These are phyloP conservation scores for Tylopilus sp. DNA, from an alignment of 1,284 basidiomycete species.

Conservation along the genomic window DNA sequence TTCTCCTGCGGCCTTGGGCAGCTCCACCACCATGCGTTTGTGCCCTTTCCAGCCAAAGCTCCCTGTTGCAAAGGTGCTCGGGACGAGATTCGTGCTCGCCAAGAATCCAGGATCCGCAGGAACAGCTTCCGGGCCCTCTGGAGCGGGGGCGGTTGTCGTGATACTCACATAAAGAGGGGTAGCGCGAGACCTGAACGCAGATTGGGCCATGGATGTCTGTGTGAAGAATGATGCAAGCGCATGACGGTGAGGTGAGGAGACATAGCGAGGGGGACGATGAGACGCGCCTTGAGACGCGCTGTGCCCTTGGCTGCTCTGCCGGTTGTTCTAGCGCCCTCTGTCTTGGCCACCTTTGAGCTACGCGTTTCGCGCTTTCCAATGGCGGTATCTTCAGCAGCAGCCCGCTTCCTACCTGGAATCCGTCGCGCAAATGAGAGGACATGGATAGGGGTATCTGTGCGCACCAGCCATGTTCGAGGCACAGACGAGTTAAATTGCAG, in stretches of 20 bases:
- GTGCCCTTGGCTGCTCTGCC: conserved; percentile 39
- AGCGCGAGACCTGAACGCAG: conserved; percentile 60
- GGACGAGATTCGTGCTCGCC: conserved; percentile 52
- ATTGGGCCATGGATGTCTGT: conserved; percentile 45
- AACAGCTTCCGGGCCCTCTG: conserved; percentile 39
- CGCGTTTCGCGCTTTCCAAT: conserved; percentile 40
- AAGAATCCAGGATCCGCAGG: conserved; percentile 58
- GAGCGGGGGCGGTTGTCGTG: conserved; percentile 60
- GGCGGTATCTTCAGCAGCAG: conserved; percentile 40
- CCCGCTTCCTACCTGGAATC: conserved; percentile 44
- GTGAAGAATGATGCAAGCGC: background rate
- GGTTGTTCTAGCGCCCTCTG: conserved; percentile 30
- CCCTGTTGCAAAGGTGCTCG: conserved; percentile 63
- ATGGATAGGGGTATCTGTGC: conserved; percentile 21
- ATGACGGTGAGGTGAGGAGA: background rate
- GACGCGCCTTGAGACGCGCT: conserved; percentile 35
- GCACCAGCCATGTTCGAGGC: conserved; percentile 32
- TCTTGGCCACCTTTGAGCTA: conserved; percentile 49
- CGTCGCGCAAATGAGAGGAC: background rate
- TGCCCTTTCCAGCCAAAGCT: conserved; percentile 80
- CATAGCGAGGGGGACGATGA: background rate
- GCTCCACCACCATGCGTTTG: conserved; percentile 62
- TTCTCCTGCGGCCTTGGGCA: conserved; percentile 50
- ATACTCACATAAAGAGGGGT: conserved; percentile 64
- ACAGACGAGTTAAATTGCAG: background rate